Conservation (phyloP, 2,329 filamentous ascomycete genomes). For the Monascus ruber region DNA sequence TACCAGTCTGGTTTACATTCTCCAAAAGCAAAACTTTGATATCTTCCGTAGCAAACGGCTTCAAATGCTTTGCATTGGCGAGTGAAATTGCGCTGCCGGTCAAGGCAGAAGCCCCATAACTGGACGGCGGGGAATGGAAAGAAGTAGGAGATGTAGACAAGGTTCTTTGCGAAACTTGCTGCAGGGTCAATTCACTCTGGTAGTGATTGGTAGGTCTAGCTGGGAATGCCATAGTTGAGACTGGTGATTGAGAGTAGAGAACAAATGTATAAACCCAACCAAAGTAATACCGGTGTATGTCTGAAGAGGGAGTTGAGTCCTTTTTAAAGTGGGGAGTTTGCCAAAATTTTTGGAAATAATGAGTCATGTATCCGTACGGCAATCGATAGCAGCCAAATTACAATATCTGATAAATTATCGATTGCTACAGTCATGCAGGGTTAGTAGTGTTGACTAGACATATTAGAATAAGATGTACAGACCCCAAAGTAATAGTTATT, state of each 20-base stretch:
- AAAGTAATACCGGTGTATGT: too few relatives aligned
- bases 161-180: conserved; percentile 48
- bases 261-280: too few relatives aligned
- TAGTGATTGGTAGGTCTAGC: conserved; percentile 22
- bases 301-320: too few relatives aligned
- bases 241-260: too few relatives aligned
- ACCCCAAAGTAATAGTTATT: too few relatives aligned
- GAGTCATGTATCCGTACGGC: too few relatives aligned
- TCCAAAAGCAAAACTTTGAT: conserved; percentile 94
- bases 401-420: conserved; percentile 4
- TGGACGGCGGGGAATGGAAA: conserved; percentile 62
- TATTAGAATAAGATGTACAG: too few relatives aligned
- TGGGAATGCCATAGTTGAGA: conserved; percentile 15
- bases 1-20: conserved; percentile 87
- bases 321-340: too few relatives aligned
- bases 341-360: too few relatives aligned
- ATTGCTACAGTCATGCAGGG: too few relatives aligned
- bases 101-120: conserved; percentile 42
- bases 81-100: conserved; percentile 32
- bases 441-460: too few relatives aligned
- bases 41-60: conserved; percentile 90
- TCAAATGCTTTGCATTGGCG: conserved; percentile 59
- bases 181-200: conserved; percentile 13
- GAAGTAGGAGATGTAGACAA: conserved; percentile 61
- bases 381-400: neutral